Percentiles rank a stretch among this genome's conserved stretches.
These are phyloP conservation scores for Penicillium verrucosum DNA, from an alignment of 2,329 filamentous ascomycete genomes.

Conservation along the genomic window DNA sequence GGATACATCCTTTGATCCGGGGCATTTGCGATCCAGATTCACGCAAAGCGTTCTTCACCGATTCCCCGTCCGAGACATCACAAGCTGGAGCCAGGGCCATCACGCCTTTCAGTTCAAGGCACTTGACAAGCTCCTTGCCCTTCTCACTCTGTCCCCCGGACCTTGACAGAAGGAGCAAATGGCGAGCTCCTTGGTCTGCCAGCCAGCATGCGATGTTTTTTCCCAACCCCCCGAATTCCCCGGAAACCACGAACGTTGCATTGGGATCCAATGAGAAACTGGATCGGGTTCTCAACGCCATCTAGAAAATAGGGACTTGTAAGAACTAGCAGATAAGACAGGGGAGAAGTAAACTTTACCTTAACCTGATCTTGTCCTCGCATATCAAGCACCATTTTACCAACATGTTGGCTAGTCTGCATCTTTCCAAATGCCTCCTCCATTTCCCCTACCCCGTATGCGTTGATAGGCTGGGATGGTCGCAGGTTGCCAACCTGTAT, in stretches of 20 bases:
- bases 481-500: not conserved
- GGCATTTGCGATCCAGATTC: slow-evolving; percentile 14
- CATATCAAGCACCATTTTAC: slow-evolving; percentile 7
- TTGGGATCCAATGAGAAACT: slow-evolving; percentile 2
- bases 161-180: slow-evolving; percentile 30
- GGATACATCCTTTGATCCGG: slow-evolving; percentile 28
- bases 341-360: not conserved
- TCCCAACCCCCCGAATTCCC: slow-evolving; percentile 35
- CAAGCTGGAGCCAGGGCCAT: slow-evolving; percentile 18
- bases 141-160: not conserved
- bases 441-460: not conserved
- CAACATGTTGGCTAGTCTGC: not conserved
- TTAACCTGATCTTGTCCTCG: not conserved
- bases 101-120: not conserved
- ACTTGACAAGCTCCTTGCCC: not conserved
- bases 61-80: slow-evolving; percentile 25
- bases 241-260: slow-evolving; percentile 32
- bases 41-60: slow-evolving; percentile 19
- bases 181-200: slow-evolving; percentile 31
- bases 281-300: slow-evolving; percentile 1
- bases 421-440: slow-evolving; percentile 10
- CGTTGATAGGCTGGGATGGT: not conserved
- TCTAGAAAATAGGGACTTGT: not conserved
- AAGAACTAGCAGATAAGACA: not conserved
- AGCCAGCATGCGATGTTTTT: slow-evolving; percentile 32